Percentiles rank a stretch among this genome's conserved stretches.
Conservation (phyloP, 2,329 filamentous ascomycete species). For the Cytospora piceicola region DNA sequence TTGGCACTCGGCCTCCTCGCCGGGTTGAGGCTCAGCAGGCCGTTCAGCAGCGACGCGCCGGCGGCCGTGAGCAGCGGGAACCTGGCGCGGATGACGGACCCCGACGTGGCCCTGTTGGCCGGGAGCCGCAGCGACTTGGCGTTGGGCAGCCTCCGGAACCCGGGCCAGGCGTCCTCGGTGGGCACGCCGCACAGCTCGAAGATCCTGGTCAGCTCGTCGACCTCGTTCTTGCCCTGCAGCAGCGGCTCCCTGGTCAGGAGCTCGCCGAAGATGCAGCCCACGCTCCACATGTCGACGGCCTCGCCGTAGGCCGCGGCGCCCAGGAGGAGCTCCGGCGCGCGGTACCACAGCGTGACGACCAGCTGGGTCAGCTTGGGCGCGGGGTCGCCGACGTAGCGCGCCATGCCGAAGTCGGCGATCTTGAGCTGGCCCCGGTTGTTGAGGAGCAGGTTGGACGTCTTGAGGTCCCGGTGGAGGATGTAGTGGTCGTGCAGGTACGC, state of each 20-base stretch:
- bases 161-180: slow-evolving; percentile 80
- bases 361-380: slow-evolving; percentile 80
- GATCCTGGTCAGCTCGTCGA: slow-evolving; percentile 84
- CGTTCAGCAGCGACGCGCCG: slow-evolving; percentile 70
- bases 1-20: slow-evolving; percentile 68
- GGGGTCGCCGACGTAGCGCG: slow-evolving; percentile 82
- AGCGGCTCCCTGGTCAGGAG: slow-evolving; percentile 81
- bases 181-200: slow-evolving; percentile 90
- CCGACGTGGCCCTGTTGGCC: slow-evolving; percentile 43
- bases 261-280: slow-evolving; percentile 95
- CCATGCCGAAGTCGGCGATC: slow-evolving; percentile 98
- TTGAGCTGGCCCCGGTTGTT: slow-evolving; percentile 95
- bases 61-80: slow-evolving; percentile 82
- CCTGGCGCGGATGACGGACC: slow-evolving; percentile 68
- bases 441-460: slow-evolving; percentile 91
- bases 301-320: slow-evolving; percentile 75
- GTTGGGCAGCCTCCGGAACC: slow-evolving; percentile 85
- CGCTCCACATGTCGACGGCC: slow-evolving; percentile 91
- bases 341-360: slow-evolving; percentile 97
- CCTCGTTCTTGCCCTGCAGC: slow-evolving; percentile 88
- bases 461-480: slow-evolving; percentile 93
- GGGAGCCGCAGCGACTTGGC: slow-evolving; percentile 78
- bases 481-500: slow-evolving; percentile 85
- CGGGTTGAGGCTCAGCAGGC: slow-evolving; percentile 77
- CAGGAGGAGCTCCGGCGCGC: slow-evolving; percentile 85